phyloP scores from a whole-genome alignment of 2,329 filamentous ascomycete genomes.

The Penicillium palitans region DNA sequence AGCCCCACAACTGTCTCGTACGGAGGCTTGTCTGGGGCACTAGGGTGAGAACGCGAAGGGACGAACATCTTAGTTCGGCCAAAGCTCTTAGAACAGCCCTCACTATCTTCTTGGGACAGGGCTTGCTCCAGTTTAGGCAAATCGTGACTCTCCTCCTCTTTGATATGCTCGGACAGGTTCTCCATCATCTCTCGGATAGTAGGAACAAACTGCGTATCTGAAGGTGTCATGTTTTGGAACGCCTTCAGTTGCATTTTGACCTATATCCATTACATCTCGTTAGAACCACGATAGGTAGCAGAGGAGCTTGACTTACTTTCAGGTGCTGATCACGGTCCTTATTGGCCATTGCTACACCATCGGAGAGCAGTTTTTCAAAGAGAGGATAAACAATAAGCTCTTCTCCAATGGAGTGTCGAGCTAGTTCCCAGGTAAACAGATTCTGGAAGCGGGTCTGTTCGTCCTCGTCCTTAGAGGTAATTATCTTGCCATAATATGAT shows the following conservation, averaged over 20 bases:
- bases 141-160: conserved; percentile 52
- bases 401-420: conserved; percentile 52
- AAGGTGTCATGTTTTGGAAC: conserved; percentile 48
- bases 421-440: conserved; percentile 52
- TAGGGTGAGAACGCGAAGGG: conserved; percentile 52
- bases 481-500: conserved; percentile 44
- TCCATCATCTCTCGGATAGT: conserved; percentile 46
- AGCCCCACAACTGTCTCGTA: conserved; percentile 58
- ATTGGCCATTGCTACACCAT: conserved; percentile 47
- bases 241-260: conserved; percentile 52
- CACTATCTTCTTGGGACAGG: conserved; percentile 35
- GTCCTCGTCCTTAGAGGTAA: conserved; percentile 40
- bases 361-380: conserved; percentile 49
- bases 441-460: conserved; percentile 44
- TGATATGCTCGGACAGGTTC: conserved; percentile 48
- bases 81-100: conserved; percentile 46
- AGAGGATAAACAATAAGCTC: conserved; percentile 55
- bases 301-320: neutral
- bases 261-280: conserved; percentile 30
- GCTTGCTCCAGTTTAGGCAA: conserved; percentile 49
- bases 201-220: conserved; percentile 43
- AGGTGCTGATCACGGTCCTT: conserved; percentile 51
- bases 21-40: conserved; percentile 51
- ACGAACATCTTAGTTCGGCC: conserved; percentile 54
- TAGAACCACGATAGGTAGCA: neutral